phyloP scores from a whole-genome alignment of 305 asterid genomes.

The Fraxinus albicans region DNA sequence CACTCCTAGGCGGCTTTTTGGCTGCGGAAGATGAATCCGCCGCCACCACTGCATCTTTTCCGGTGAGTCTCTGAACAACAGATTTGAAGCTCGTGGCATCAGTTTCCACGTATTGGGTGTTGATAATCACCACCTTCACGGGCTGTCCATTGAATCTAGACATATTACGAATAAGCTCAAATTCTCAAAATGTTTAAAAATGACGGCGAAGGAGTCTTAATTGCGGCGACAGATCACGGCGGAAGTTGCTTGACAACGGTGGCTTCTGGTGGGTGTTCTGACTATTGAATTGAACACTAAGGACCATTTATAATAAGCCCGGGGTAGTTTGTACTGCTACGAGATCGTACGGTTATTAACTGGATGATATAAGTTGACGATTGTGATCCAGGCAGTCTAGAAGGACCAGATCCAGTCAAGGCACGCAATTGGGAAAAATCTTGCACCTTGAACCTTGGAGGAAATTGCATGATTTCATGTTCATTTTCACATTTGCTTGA shows the following conservation, averaged over 20 bases:
- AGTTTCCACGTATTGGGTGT: conserved; percentile 43
- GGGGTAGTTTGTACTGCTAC: background rate
- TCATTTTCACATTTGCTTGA: background rate
- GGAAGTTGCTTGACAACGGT: background rate
- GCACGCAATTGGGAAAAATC: background rate
- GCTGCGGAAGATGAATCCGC: background rate
- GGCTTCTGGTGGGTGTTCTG: background rate
- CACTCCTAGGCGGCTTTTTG: conserved; percentile 2
- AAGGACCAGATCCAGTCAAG: conserved; percentile 13
- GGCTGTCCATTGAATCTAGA: background rate
- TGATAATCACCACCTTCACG: conserved; percentile 44
- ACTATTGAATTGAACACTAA: background rate
- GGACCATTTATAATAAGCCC: background rate
- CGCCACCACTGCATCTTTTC: conserved; percentile 37
- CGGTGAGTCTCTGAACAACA: conserved; percentile 47
- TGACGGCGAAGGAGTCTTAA: background rate
- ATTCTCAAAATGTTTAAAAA: background rate
- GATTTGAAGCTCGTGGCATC: conserved; percentile 49
- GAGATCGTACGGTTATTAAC: background rate
- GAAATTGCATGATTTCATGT: background rate
- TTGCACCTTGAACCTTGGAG: background rate
- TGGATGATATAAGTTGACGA: background rate
- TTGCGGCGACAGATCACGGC: background rate
- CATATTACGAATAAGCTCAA: background rate
- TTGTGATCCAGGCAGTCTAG: background rate